A percentile compares a stretch with the other conserved stretches of the same genome.
Conservation (phyloP, 2,329 filamentous ascomycete species). For the Fusarium tjaetaba region DNA sequence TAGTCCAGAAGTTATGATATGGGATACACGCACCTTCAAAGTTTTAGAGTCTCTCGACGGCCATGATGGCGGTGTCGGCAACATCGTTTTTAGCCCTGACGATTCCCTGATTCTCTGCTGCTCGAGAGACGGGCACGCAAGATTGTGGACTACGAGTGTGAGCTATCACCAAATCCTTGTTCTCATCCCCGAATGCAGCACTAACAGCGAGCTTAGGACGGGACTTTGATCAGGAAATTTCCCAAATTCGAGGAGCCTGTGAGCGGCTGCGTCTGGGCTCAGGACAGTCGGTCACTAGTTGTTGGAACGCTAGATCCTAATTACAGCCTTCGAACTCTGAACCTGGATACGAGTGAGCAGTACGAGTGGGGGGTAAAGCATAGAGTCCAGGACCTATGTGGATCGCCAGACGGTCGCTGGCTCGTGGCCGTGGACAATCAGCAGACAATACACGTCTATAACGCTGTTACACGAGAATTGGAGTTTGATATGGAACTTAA, state of each 20-base stretch:
- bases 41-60: conserved; percentile 70
- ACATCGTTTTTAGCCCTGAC: conserved; percentile 92
- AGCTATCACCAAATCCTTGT: conserved; percentile 42
- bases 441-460: conserved; percentile 81
- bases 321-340: conserved; percentile 76
- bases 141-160: conserved; percentile 79
- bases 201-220: conserved; percentile 60
- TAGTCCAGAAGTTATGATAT: conserved; percentile 80
- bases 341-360: conserved; percentile 68
- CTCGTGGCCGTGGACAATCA: conserved; percentile 81
- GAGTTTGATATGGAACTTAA: conserved; percentile 76
- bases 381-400: conserved; percentile 84
- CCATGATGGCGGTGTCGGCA: conserved; percentile 77
- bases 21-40: conserved; percentile 77
- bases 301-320: conserved; percentile 78
- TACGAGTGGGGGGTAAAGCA: conserved; percentile 76
- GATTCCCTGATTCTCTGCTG: conserved; percentile 88
- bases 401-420: conserved; percentile 81
- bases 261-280: conserved; percentile 89
- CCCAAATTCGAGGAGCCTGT: conserved; percentile 83
- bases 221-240: conserved; percentile 70
- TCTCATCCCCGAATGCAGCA: not conserved
- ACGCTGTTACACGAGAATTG: conserved; percentile 77
- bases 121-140: conserved; percentile 76
- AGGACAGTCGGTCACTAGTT: conserved; percentile 80